These are phyloP conservation scores for Dunaliella primolecta DNA, from an alignment of 139 green algal species.

Conservation along the genomic window DNA sequence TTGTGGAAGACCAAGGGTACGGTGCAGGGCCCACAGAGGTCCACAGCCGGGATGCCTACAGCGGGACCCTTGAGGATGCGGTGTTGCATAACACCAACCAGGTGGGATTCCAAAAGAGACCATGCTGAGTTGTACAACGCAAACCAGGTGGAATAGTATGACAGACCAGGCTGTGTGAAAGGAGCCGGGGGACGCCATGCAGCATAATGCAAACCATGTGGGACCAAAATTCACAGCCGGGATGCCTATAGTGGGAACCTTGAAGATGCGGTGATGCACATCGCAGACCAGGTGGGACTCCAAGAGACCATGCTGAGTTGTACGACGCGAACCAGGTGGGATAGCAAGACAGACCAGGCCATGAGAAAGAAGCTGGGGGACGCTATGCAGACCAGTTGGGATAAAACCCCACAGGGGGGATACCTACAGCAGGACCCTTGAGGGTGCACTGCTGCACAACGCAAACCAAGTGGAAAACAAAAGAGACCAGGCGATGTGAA, in stretches of 20 bases:
- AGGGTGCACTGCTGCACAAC: conserved; percentile 70
- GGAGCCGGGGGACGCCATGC: no score
- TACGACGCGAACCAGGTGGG: conserved; percentile 3
- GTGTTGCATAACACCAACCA: conserved; percentile 71
- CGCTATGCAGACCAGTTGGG: no score
- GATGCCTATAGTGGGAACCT: conserved; percentile 40
- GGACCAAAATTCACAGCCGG: conserved; percentile 1
- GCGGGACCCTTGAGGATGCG: conserved; percentile 60
- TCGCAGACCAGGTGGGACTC: conserved; percentile 40
- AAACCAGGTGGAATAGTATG: background rate
- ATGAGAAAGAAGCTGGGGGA: no score
- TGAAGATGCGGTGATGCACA: conserved; percentile 66
- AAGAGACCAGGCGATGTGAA: no score
- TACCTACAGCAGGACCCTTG: conserved; percentile 35
- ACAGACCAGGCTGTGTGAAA: no score
- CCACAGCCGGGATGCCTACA: conserved; percentile 34
- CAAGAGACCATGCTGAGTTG: background rate
- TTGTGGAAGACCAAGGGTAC: conserved; percentile 31
- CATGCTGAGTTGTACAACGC: conserved; percentile 10
- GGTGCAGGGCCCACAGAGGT: background rate
- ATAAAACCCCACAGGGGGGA: conserved; percentile 16
- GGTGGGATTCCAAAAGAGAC: background rate
- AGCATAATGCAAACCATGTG: no score
- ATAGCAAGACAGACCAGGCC: no score
- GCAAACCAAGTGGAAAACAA: conserved; percentile 46